A percentile compares a stretch with the other conserved stretches of the same genome.
Evolutionary conservation across 2,329 filamentous ascomycete genomes (phyloP).

Genomic region (Hirsutella thompsonii): DNA sequence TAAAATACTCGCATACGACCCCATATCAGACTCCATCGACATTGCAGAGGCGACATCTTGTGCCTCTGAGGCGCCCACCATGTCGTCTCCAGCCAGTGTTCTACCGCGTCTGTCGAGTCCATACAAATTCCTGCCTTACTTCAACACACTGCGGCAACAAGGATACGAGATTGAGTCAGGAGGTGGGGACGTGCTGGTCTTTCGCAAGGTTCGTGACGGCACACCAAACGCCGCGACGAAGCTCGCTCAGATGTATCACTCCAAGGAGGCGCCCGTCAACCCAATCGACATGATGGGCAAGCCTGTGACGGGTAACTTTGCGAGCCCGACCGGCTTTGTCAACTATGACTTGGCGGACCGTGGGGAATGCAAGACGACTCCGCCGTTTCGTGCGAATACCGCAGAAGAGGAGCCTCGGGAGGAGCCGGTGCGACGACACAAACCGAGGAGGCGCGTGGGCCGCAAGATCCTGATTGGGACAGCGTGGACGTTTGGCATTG

Average conservation of each 20-base stretch:
- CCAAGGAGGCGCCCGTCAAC: constrained; percentile 25
- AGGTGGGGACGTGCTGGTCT: constrained; percentile 49
- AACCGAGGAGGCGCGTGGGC: constrained; percentile 16
- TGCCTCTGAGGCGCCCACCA: constrained; percentile 30
- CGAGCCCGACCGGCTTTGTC: constrained; percentile 52
- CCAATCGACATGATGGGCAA: constrained; percentile 45
- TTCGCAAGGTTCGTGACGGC: constrained; percentile 40
- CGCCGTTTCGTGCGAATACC: constrained; percentile 23
- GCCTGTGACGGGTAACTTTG: constrained; percentile 41
- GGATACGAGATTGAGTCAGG: constrained; percentile 58
- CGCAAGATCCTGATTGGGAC: constrained; percentile 41
- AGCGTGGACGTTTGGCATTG: constrained; percentile 38
- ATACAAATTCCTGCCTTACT: constrained; percentile 51
- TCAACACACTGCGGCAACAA: constrained; percentile 41
- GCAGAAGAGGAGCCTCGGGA: constrained; percentile 16
- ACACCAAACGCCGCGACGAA: constrained; percentile 2
- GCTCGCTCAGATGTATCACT: constrained; percentile 1
- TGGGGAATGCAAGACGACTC: constrained; percentile 15
- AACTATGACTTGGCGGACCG: constrained; percentile 36
- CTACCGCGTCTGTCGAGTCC: constrained; percentile 49
- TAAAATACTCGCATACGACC: constrained; percentile 55
- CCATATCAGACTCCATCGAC: constrained; percentile 41
- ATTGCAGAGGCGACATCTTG: constrained; percentile 48
- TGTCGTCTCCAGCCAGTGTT: constrained; percentile 45
- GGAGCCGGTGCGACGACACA: background rate